A percentile compares a stretch with the other conserved stretches of the same genome.
Conservation (phyloP, 768 basidiomycete species). For the Tephrocybe sp. region DNA sequence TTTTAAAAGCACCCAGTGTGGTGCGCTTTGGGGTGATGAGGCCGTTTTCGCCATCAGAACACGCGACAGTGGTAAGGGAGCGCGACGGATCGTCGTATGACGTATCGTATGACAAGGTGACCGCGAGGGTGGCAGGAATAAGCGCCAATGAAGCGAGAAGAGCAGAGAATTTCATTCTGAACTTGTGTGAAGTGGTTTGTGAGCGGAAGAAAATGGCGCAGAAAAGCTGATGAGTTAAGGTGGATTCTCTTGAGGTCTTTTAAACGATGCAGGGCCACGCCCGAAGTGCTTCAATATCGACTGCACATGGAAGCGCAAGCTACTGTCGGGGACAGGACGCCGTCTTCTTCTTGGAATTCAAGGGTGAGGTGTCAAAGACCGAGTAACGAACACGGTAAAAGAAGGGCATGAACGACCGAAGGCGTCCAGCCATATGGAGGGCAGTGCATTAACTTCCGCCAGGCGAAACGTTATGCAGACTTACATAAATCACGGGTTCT, state of each 20-base stretch:
- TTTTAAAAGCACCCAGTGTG: slow-evolving; percentile 43
- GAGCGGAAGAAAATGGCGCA: background rate
- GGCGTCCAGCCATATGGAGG: no score
- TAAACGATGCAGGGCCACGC: background rate
- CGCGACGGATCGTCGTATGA: slow-evolving; percentile 34
- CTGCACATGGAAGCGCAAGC: no score
- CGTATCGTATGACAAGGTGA: slow-evolving; percentile 33
- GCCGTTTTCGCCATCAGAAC: slow-evolving; percentile 49
- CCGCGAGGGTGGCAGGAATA: slow-evolving; percentile 4
- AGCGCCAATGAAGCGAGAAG: slow-evolving; percentile 12
- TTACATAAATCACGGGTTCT: no score
- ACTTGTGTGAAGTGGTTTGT: background rate
- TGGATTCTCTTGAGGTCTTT: background rate
- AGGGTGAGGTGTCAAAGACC: no score
- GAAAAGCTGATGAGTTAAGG: background rate
- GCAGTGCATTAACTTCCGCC: no score
- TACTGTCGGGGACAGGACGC: no score
- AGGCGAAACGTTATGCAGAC: no score
- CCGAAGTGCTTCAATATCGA: no score
- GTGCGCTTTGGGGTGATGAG: slow-evolving; percentile 36
- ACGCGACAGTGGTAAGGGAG: slow-evolving; percentile 37
- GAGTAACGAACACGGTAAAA: no score
- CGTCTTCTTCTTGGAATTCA: no score
- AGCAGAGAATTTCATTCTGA: slow-evolving; percentile 15
- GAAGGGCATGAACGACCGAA: no score